Conservation (phyloP, 2,329 filamentous ascomycete genomes). For the Penicillium sp. region DNA sequence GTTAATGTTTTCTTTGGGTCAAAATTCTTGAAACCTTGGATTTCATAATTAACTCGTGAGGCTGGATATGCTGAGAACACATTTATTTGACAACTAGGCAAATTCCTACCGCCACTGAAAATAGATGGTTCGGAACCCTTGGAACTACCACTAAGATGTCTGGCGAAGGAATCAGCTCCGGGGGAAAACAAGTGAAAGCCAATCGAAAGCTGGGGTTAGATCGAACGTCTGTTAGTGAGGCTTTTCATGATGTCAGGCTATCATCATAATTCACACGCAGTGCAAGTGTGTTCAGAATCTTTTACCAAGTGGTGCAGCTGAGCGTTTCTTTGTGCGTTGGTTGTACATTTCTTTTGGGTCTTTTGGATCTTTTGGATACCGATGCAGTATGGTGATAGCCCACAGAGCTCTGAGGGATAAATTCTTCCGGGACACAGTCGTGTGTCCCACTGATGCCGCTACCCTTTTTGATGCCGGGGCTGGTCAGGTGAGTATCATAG, state of each 20-base stretch:
- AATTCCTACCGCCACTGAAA: too few species aligned
- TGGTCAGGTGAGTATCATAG: slow-evolving; percentile 26
- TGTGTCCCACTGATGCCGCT: slow-evolving; percentile 28
- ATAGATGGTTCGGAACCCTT: neutral
- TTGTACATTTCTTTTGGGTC: neutral
- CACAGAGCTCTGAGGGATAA: slow-evolving; percentile 17
- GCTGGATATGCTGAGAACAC: too few species aligned
- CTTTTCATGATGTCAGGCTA: slow-evolving; percentile 30
- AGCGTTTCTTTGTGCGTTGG: neutral
- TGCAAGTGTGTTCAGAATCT: neutral
- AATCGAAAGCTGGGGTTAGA: neutral
- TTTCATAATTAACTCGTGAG: too few species aligned
- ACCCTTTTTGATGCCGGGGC: slow-evolving; percentile 34
- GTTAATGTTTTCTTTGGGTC: too few species aligned
- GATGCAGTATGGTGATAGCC: slow-evolving; percentile 12
- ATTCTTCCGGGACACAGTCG: slow-evolving; percentile 25
- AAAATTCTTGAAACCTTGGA: too few species aligned
- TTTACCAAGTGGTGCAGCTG: neutral
- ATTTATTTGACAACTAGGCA: too few species aligned
- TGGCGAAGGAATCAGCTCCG: slow-evolving; percentile 6
- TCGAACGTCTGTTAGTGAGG: neutral
- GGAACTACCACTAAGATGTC: neutral
- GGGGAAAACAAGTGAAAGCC: neutral
- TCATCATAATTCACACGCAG: slow-evolving; percentile 23
- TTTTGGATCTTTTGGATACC: neutral